Evolutionary conservation across 306 rosid species (phyloP).

Genomic region (Glycine latifolia): DNA sequence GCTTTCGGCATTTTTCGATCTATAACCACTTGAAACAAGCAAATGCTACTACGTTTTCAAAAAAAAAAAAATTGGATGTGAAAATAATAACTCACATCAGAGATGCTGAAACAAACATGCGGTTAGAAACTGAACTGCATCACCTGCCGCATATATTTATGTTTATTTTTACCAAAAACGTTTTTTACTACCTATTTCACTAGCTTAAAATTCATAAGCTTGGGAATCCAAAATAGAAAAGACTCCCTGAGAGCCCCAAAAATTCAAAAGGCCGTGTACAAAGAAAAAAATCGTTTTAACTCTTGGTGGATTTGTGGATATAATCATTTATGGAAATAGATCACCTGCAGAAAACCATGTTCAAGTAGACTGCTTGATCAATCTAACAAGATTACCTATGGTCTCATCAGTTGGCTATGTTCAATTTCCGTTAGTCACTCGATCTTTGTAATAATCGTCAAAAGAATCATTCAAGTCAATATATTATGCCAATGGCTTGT

Average conservation of each 20-base stretch:
- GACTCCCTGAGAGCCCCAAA: not conserved
- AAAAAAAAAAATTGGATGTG: too few relatives aligned
- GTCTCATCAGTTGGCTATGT: not conserved
- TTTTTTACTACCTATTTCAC: not conserved
- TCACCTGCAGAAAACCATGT: too few relatives aligned
- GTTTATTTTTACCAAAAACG: not conserved
- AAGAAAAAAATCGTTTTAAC: not conserved
- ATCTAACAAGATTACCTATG: not conserved
- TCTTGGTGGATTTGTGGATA: too few relatives aligned
- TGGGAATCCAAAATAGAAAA: not conserved
- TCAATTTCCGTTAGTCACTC: not conserved
- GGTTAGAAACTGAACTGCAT: too few relatives aligned
- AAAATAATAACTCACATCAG: too few relatives aligned
- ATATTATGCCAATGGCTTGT: not conserved
- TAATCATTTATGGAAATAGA: too few relatives aligned
- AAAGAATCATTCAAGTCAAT: slow-evolving; percentile 26
- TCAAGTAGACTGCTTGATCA: slow-evolving; percentile 10
- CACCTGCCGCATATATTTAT: not conserved
- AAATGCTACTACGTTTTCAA: too few relatives aligned
- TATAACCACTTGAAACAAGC: too few relatives aligned
- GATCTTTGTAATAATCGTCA: slow-evolving; percentile 23
- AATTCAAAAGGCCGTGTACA: not conserved
- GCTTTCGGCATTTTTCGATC: too few relatives aligned
- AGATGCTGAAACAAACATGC: too few relatives aligned
- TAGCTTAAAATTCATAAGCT: not conserved